Evolutionary conservation across 1,139 yeast species (phyloP).

Genomic region (Candida anutae): DNA sequence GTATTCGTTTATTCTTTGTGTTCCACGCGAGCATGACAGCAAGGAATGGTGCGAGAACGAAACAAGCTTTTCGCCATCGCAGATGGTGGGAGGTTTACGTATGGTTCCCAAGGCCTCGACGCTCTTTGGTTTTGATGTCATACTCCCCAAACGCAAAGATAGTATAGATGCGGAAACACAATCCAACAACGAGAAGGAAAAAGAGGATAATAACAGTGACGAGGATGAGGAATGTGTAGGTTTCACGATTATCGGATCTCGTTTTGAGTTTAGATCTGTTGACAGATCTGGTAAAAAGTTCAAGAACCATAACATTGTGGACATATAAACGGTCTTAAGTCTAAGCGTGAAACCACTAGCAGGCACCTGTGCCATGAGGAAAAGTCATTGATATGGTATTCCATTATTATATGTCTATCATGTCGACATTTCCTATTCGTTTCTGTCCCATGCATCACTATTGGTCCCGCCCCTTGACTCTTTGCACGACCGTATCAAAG

Average conservation of each 20-base stretch:
- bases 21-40: constrained; percentile 35
- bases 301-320: constrained; percentile 68
- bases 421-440: too few species aligned
- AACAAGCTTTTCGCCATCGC: constrained; percentile 17
- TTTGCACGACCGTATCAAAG: too few species aligned
- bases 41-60: constrained; percentile 19
- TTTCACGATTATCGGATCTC: constrained; percentile 71
- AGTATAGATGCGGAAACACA: background rate
- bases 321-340: constrained; percentile 30
- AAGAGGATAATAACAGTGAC: constrained; percentile 3
- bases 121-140: constrained; percentile 48
- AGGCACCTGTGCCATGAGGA: too few species aligned
- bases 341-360: too few species aligned
- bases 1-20: constrained; percentile 60
- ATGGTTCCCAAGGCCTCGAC: constrained; percentile 56
- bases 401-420: too few species aligned
- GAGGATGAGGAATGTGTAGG: constrained; percentile 27
- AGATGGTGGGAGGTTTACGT: constrained; percentile 44
- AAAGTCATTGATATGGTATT: too few species aligned
- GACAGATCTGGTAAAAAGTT: constrained; percentile 85
- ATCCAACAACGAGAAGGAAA: background rate
- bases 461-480: too few species aligned
- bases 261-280: constrained; percentile 67
- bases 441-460: too few species aligned
- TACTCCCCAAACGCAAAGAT: constrained; percentile 13